Evolutionary conservation across 139 green algal genomes (phyloP).

Genomic region (Chlorella vulgaris): DNA sequence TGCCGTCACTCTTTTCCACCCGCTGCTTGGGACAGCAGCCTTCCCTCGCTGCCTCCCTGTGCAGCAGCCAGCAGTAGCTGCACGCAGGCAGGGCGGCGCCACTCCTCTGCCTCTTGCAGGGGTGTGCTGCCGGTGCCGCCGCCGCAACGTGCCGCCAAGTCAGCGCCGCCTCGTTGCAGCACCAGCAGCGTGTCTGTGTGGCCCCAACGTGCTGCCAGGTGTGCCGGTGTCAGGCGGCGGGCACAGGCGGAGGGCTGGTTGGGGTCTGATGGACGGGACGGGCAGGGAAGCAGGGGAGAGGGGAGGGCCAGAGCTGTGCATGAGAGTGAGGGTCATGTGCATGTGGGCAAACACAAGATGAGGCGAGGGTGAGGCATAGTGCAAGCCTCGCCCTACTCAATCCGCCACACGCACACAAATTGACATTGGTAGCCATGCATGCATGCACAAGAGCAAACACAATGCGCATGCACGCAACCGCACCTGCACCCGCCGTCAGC

Average conservation of each 20-base stretch:
- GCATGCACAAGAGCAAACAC: no score
- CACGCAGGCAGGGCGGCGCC: not conserved
- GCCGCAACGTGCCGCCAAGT: not conserved
- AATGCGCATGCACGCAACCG: no score
- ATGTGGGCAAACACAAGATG: no score
- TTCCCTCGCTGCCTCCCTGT: not conserved
- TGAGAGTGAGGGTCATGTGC: not conserved
- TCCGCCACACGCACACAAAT: no score
- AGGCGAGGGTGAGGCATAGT: no score
- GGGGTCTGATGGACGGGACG: conserved; percentile 32
- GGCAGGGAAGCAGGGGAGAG: not conserved
- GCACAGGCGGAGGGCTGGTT: conserved; percentile 1
- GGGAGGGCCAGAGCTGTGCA: not conserved
- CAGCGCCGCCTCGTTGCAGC: conserved; percentile 8
- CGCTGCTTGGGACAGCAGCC: not conserved
- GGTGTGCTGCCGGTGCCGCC: not conserved
- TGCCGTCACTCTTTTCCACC: not conserved
- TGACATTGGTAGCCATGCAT: no score
- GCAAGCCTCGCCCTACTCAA: no score
- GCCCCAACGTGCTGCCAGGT: conserved; percentile 32
- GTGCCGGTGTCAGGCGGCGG: conserved; percentile 3
- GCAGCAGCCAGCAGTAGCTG: not conserved
- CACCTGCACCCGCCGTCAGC: conserved; percentile 13
- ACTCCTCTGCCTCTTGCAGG: conserved; percentile 23
- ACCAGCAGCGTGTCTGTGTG: conserved; percentile 5